phyloP scores from a whole-genome alignment of 108 stramenopile species.

The Conticribra guillardii region DNA sequence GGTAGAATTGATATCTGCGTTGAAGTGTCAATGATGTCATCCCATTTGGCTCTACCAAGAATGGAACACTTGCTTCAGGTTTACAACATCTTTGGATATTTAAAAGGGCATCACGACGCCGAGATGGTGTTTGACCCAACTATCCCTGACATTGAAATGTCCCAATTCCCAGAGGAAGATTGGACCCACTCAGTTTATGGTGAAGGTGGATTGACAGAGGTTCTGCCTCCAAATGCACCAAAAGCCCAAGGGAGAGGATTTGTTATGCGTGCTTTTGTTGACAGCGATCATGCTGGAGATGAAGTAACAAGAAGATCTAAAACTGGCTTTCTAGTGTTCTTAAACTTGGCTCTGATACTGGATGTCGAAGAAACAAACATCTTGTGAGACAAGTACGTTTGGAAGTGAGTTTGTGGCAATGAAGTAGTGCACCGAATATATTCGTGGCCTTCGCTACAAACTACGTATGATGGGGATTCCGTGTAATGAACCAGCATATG shows the following conservation, averaged over 20 bases:
- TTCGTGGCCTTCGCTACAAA: constrained; percentile 58
- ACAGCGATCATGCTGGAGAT: constrained; percentile 54
- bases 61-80: constrained; percentile 59
- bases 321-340: constrained; percentile 37
- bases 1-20: constrained; percentile 47
- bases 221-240: constrained; percentile 32
- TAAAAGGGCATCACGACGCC: constrained; percentile 51
- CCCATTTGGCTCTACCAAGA: constrained; percentile 56
- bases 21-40: constrained; percentile 60
- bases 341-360: constrained; percentile 28
- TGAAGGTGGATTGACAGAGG: constrained; percentile 27
- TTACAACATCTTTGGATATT: constrained; percentile 56
- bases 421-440: constrained; percentile 44
- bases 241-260: constrained; percentile 39
- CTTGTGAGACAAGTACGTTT: constrained; percentile 38
- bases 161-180: constrained; percentile 25
- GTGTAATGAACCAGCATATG: constrained; percentile 5
- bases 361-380: constrained; percentile 50
- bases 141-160: constrained; percentile 24
- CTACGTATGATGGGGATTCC: constrained; percentile 61
- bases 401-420: constrained; percentile 58
- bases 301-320: constrained; percentile 22
- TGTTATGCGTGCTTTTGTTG: constrained; percentile 29
- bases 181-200: constrained; percentile 41
- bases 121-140: constrained; percentile 59